A percentile compares a stretch with the other conserved stretches of the same genome.
Conservation (phyloP, 2,329 filamentous ascomycete genomes). For the Penicillium sp. region DNA sequence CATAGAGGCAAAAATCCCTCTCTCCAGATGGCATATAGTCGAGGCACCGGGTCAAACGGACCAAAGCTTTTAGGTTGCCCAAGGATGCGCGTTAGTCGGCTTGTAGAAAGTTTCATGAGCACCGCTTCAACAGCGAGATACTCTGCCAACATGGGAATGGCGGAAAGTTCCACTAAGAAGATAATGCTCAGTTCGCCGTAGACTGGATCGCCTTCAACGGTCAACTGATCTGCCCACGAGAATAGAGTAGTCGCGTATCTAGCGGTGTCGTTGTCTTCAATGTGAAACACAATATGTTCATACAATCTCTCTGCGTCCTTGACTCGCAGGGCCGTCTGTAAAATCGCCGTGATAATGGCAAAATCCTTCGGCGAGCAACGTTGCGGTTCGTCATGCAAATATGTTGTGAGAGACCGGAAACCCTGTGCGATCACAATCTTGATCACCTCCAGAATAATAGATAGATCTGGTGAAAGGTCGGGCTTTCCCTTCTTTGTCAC, state of each 20-base stretch:
- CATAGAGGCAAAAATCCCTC: slow-evolving; percentile 83
- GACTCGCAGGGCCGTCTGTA: slow-evolving; percentile 78
- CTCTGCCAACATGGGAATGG: slow-evolving; percentile 75
- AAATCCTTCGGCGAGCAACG: slow-evolving; percentile 73
- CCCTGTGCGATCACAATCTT: slow-evolving; percentile 74
- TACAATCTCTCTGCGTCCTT: slow-evolving; percentile 70
- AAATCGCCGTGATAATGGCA: slow-evolving; percentile 77
- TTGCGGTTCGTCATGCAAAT: slow-evolving; percentile 70
- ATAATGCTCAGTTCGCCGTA: slow-evolving; percentile 90
- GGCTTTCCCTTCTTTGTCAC: slow-evolving; percentile 29
- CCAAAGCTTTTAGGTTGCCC: slow-evolving; percentile 64
- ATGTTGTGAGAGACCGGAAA: slow-evolving; percentile 74
- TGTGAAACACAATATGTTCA: slow-evolving; percentile 65
- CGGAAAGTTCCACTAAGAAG: slow-evolving; percentile 84
- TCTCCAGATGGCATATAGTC: slow-evolving; percentile 86
- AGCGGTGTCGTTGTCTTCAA: slow-evolving; percentile 62
- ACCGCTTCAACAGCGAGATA: slow-evolving; percentile 84
- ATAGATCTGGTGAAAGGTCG: slow-evolving; percentile 41
- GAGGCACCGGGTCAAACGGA: slow-evolving; percentile 70
- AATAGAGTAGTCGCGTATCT: slow-evolving; percentile 83
- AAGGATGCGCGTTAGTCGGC: slow-evolving; percentile 74
- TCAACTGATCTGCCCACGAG: slow-evolving; percentile 86
- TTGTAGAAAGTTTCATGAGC: slow-evolving; percentile 72
- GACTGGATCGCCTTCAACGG: slow-evolving; percentile 74
- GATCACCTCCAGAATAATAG: slow-evolving; percentile 72